Evolutionary conservation across 768 basidiomycete genomes (phyloP).

Genomic region (Clavulina sp.): DNA sequence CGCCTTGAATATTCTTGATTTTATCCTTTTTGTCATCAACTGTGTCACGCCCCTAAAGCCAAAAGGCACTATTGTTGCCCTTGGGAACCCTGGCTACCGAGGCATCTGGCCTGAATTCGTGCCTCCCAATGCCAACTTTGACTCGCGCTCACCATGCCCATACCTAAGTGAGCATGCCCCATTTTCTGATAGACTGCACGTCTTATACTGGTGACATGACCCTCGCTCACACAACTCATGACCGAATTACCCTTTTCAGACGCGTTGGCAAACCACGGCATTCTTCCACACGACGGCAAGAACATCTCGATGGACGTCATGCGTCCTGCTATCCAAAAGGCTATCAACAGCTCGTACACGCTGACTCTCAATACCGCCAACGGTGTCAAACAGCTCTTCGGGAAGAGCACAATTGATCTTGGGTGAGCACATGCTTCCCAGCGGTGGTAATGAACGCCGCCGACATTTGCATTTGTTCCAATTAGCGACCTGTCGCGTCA

Average conservation of each 20-base stretch:
- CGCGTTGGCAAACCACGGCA: conserved; percentile 64
- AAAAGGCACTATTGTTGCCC: conserved; percentile 2
- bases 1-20: neutral
- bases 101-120: conserved; percentile 30
- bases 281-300: conserved; percentile 45
- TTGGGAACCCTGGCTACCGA: conserved; percentile 4
- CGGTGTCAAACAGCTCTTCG: conserved; percentile 3
- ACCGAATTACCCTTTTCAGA: conserved; percentile 26
- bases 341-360: conserved; percentile 11
- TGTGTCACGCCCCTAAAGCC: neutral
- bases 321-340: conserved; percentile 5
- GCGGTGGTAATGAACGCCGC: neutral
- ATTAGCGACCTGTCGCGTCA: conserved; percentile 1
- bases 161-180: conserved; percentile 20
- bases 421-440: neutral
- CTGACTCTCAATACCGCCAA: conserved; percentile 2
- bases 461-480: neutral
- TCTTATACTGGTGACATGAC: no score
- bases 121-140: conserved; percentile 31
- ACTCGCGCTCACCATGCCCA: conserved; percentile 58
- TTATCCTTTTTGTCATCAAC: conserved; percentile 4
- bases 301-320: conserved; percentile 46
- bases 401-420: conserved; percentile 4
- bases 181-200: no score
- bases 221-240: neutral